Evolutionary conservation across 441 rosid species (phyloP), one percentile per base, ranked within the genome.

Genomic region (Populus trichocarpa): DNA sequence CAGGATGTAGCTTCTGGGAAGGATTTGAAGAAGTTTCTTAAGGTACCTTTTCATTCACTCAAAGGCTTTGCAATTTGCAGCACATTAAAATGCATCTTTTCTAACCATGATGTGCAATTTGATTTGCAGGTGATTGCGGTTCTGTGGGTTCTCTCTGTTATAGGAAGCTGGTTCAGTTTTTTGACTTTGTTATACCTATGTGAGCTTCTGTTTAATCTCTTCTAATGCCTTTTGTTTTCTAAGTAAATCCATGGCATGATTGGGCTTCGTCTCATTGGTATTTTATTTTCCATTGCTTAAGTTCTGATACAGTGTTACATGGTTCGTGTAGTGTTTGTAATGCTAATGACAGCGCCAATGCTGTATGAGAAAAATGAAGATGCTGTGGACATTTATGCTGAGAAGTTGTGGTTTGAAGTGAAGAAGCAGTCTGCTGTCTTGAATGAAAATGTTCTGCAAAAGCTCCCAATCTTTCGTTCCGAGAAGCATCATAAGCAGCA

Each of bases 111-210:
- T 32, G n/a, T 18, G 26, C 22, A 28, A 22, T 8, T 26, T 40
- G 30, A n/a, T 38, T 80, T 81, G 85, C 88, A 89, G 93, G 87
- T 83, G 42, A 77, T 85, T 72, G 73, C 71, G 22, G 59, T 73
- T 68, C 57, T 86, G 76, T 88, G 87, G 86, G 25, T 77, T 73
- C 68, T 87, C 72, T 87, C 90, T 28, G 76, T 86, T 64, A 50
- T 89, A 69, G 88, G 91, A 2, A 78, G 77, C 68, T 89, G 91
- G 93, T 89, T 83, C 82, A 83, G 79, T 73, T 85, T 89, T 75
- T 69, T 89, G 74, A 86, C 88, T 26, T 87, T 89, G 70, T 71
- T 83, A 18, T 89, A 86, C 74, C 77, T 86, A 40, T 84, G 91
- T 86, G 3, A 76, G 85, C 70, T 46, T 30, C 20, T 46, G 11